These are phyloP conservation scores for Noccaea caerulescens DNA, from an alignment of 345 rosid species.

Conservation along the genomic window DNA sequence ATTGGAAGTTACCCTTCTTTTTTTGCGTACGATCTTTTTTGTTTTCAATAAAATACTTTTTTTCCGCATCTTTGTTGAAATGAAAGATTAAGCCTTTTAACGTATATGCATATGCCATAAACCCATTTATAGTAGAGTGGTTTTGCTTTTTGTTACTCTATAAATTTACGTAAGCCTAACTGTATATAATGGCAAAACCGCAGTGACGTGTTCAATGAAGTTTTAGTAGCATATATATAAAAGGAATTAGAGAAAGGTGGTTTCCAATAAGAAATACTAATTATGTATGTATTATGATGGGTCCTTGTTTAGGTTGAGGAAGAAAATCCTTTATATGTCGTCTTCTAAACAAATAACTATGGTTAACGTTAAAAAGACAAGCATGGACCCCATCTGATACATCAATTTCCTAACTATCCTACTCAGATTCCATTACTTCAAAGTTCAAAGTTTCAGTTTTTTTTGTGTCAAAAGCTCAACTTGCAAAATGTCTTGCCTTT, in stretches of 20 bases:
- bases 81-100: background rate
- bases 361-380: conserved; percentile 13
- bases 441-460: background rate
- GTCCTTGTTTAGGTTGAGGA: background rate
- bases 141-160: background rate
- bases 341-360: background rate
- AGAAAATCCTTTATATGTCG: background rate
- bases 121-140: conserved; percentile 10
- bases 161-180: conserved; percentile 9
- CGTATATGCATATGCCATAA: conserved; percentile 8
- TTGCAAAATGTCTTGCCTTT: background rate
- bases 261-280: background rate
- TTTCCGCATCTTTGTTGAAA: background rate
- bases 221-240: background rate
- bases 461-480: background rate
- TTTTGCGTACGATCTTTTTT: too few species aligned
- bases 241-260: background rate
- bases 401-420: conserved; percentile 21
- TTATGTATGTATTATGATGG: background rate
- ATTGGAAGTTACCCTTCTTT: too few species aligned
- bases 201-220: conserved; percentile 25
- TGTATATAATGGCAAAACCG: background rate
- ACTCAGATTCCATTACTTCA: conserved; percentile 35
- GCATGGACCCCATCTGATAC: conserved; percentile 9
- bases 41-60: too few species aligned